phyloP scores from a whole-genome alignment of 176 grass and related monocot genomes.

The Bolboschoenus planiculmis region DNA sequence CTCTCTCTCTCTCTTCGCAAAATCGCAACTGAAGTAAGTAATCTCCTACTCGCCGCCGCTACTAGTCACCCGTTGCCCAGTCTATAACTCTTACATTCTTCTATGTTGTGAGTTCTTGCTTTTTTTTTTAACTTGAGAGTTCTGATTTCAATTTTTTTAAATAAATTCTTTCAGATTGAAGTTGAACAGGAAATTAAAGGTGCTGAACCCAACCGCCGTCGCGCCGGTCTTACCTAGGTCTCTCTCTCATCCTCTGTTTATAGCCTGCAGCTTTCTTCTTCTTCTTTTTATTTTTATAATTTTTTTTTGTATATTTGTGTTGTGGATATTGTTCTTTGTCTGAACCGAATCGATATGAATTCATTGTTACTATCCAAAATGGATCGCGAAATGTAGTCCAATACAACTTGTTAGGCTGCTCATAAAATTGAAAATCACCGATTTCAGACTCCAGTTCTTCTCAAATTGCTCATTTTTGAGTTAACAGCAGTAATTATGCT shows the following conservation, averaged over 20 bases:
- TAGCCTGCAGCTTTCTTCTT: background rate
- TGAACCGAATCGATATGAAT: background rate
- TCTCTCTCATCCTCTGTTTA: background rate
- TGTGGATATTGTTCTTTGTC: background rate
- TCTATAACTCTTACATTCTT: too few relatives aligned
- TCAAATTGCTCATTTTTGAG: background rate
- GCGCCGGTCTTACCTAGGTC: background rate
- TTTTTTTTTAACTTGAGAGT: too few relatives aligned
- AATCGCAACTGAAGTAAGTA: too few relatives aligned
- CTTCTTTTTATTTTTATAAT: background rate
- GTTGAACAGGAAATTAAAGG: too few relatives aligned
- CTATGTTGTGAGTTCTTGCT: too few relatives aligned
- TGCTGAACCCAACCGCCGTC: background rate
- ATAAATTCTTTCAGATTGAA: too few relatives aligned
- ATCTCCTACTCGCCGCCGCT: too few relatives aligned
- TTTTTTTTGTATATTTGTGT: background rate
- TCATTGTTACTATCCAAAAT: background rate
- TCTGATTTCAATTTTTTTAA: too few relatives aligned
- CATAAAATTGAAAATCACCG: background rate
- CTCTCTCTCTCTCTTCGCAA: too few relatives aligned
- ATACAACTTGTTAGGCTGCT: background rate
- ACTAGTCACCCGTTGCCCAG: too few relatives aligned
- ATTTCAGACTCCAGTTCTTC: background rate
- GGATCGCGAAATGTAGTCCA: background rate
- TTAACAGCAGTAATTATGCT: background rate